Conservation (phyloP, 1,284 basidiomycete species). For the Ganoderma multipileum region DNA sequence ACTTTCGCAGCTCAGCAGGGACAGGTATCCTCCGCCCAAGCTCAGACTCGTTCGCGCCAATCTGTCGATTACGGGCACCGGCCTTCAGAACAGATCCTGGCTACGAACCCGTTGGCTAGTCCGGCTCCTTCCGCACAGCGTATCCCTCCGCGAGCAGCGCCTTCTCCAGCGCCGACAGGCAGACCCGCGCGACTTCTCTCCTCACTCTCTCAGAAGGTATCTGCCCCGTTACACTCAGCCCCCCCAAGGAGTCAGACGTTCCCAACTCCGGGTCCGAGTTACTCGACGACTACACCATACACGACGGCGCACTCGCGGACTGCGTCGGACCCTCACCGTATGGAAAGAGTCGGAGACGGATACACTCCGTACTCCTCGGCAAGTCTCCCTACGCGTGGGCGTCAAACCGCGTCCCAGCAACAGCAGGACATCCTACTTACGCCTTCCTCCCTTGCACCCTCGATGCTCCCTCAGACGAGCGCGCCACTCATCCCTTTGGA, state of each 20-base stretch:
- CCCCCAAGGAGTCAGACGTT: constrained; percentile 35
- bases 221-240: constrained; percentile 25
- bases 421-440: constrained; percentile 39
- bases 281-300: constrained; percentile 15
- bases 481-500: constrained; percentile 19
- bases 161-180: constrained; percentile 36
- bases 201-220: constrained; percentile 27
- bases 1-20: constrained; percentile 9
- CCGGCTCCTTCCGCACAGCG: constrained; percentile 23
- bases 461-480: constrained; percentile 33
- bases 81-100: constrained; percentile 18
- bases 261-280: constrained; percentile 20
- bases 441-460: constrained; percentile 40
- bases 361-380: constrained; percentile 25
- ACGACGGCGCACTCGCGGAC: constrained; percentile 34
- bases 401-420: constrained; percentile 25
- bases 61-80: constrained; percentile 26
- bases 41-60: constrained; percentile 21
- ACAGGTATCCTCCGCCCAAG: constrained; percentile 6
- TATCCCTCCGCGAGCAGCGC: constrained; percentile 36
- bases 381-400: constrained; percentile 27
- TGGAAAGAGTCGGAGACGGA: constrained; percentile 2
- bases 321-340: constrained; percentile 37
- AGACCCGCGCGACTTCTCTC: constrained; percentile 26
- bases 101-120: constrained; percentile 13